phyloP scores from a whole-genome alignment of 2,329 filamentous ascomycete genomes.

The Stachybotrys echinatus region DNA sequence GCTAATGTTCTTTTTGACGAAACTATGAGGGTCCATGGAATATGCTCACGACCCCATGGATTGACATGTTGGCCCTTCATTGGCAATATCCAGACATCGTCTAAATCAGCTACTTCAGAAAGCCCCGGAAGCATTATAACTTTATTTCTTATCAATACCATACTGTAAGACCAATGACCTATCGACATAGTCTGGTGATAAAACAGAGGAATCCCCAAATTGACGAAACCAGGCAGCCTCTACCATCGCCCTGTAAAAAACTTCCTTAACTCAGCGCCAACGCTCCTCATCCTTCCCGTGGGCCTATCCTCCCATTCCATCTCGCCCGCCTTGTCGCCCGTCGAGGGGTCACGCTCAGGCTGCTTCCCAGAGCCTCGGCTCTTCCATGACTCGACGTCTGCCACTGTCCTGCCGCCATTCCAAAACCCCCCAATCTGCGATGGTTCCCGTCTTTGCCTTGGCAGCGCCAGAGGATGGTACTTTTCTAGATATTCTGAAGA shows the following conservation, averaged over 20 bases:
- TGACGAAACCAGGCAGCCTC: not conserved
- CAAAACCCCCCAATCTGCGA: not conserved
- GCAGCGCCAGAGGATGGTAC: constrained; percentile 16
- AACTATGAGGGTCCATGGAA: too few species aligned
- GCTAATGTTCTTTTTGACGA: too few species aligned
- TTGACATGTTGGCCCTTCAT: too few species aligned
- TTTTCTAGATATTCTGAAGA: constrained; percentile 29
- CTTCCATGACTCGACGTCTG: not conserved
- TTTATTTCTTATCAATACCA: too few species aligned
- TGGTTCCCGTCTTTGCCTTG: not conserved
- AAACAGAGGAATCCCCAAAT: too few species aligned
- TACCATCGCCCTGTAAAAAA: constrained; percentile 12
- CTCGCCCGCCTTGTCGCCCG: not conserved
- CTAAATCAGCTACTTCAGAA: too few species aligned
- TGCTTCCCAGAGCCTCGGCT: not conserved
- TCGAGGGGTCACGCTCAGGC: not conserved
- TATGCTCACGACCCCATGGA: too few species aligned
- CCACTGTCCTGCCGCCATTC: not conserved
- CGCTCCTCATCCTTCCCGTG: constrained; percentile 8
- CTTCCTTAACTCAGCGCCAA: constrained; percentile 17
- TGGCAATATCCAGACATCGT: too few species aligned
- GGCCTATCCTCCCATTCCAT: not conserved
- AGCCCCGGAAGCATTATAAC: too few species aligned
- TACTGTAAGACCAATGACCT: too few species aligned
- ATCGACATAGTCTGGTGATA: too few species aligned